These are phyloP conservation scores for Eucalyptus virginea DNA, from an alignment of 345 rosid species.

Conservation along the genomic window DNA sequence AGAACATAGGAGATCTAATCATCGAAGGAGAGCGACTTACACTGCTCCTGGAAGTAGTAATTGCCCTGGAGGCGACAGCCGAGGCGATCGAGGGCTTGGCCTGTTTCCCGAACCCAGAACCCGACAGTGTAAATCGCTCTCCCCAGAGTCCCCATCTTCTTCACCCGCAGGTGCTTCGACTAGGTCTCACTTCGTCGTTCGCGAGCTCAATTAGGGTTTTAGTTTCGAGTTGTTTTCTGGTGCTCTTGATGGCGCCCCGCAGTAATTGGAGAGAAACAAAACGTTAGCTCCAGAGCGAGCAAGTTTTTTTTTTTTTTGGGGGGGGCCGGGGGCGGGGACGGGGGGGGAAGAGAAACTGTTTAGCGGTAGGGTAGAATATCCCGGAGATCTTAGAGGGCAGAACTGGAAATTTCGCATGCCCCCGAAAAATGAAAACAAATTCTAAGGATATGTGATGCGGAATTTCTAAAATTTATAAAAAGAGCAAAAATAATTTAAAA, in stretches of 20 bases:
- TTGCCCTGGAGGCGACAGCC: slow-evolving; percentile 91
- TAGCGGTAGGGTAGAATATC: slow-evolving; percentile 6
- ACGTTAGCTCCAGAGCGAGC: neutral
- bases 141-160: slow-evolving; percentile 78
- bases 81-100: slow-evolving; percentile 91
- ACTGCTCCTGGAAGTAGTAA: slow-evolving; percentile 69
- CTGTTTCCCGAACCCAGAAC: slow-evolving; percentile 95
- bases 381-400: neutral
- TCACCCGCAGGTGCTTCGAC: neutral
- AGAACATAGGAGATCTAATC: neutral
- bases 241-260: neutral
- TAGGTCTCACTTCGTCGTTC: neutral
- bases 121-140: slow-evolving; percentile 81
- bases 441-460: too few relatives aligned
- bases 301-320: neutral
- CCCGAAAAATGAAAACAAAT: neutral
- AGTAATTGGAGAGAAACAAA: neutral
- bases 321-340: neutral
- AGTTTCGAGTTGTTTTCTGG: neutral
- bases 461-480: too few relatives aligned
- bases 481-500: neutral
- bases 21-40: slow-evolving; percentile 19
- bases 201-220: neutral
- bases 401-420: neutral
- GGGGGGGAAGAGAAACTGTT: neutral